Conservation (phyloP, 163 green algal genomes). For the Scenedesmus sp. region DNA sequence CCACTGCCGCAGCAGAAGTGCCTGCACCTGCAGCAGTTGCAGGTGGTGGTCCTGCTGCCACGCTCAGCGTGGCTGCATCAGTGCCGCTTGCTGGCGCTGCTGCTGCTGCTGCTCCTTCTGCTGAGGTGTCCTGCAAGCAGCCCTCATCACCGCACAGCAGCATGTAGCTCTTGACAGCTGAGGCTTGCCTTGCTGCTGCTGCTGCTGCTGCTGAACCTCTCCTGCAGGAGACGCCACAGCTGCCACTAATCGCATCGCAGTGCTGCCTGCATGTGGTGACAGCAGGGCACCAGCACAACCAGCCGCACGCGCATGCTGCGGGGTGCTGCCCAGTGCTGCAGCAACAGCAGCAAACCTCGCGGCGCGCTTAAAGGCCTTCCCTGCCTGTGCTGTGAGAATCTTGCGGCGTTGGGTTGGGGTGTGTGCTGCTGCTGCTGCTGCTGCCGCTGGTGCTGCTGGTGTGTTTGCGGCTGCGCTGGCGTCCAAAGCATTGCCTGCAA, state of each 20-base stretch:
- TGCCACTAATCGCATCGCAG: background rate
- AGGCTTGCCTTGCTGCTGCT: background rate
- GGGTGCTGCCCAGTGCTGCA: background rate
- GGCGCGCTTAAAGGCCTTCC: constrained; percentile 1
- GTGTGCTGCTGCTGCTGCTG: constrained; percentile 1
- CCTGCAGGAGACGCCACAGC: background rate
- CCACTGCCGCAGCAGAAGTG: background rate
- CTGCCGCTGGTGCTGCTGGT: background rate
- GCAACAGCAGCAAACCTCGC: background rate
- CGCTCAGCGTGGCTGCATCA: background rate
- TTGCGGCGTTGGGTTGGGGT: background rate
- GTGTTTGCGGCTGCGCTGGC: background rate
- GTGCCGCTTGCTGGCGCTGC: background rate
- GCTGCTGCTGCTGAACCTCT: background rate
- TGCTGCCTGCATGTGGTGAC: background rate
- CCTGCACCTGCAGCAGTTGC: background rate
- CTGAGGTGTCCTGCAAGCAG: background rate
- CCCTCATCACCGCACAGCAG: background rate
- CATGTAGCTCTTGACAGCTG: constrained; percentile 1
- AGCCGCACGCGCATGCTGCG: background rate
- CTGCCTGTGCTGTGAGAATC: background rate
- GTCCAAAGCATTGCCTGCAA: background rate
- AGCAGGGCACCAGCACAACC: background rate
- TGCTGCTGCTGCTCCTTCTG: background rate
- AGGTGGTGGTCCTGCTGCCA: background rate